phyloP scores from a whole-genome alignment of 2,329 filamentous ascomycete genomes.

The Trichoderma semiorbis region DNA sequence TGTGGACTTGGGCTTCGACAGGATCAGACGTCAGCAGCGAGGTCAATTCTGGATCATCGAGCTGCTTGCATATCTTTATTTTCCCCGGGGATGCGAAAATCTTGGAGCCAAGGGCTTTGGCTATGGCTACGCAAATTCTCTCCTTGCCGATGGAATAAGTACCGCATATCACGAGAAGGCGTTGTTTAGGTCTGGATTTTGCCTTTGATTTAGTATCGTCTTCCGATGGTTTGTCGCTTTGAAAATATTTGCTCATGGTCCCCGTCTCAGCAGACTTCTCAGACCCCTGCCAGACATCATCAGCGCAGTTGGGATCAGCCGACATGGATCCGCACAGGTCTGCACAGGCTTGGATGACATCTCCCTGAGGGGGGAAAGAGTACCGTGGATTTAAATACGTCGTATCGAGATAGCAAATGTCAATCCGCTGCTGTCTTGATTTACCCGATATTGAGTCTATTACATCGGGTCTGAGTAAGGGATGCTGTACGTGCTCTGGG shows the following conservation, averaged over 20 bases:
- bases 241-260: constrained; percentile 53
- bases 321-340: constrained; percentile 80
- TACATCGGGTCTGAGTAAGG: constrained; percentile 72
- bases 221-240: constrained; percentile 33
- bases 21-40: constrained; percentile 76
- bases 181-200: constrained; percentile 39
- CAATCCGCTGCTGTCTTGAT: constrained; percentile 77
- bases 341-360: constrained; percentile 83
- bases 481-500: constrained; percentile 76
- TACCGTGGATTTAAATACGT: constrained; percentile 96
- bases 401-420: constrained; percentile 94
- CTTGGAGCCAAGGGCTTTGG: constrained; percentile 77
- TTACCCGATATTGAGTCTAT: constrained; percentile 69
- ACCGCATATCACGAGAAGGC: constrained; percentile 86
- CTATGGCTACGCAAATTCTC: constrained; percentile 89
- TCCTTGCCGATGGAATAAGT: constrained; percentile 99
- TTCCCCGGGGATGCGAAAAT: constrained; percentile 86
- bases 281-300: constrained; percentile 46
- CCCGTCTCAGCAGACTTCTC: constrained; percentile 41
- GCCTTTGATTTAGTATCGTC: constrained; percentile 30
- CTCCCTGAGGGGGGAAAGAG: constrained; percentile 82
- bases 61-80: constrained; percentile 75
- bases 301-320: constrained; percentile 54
- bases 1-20: constrained; percentile 86
- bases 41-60: constrained; percentile 80